Conservation (phyloP, 2,329 filamentous ascomycete genomes). For the Aspergillus ochraceoroseus region DNA sequence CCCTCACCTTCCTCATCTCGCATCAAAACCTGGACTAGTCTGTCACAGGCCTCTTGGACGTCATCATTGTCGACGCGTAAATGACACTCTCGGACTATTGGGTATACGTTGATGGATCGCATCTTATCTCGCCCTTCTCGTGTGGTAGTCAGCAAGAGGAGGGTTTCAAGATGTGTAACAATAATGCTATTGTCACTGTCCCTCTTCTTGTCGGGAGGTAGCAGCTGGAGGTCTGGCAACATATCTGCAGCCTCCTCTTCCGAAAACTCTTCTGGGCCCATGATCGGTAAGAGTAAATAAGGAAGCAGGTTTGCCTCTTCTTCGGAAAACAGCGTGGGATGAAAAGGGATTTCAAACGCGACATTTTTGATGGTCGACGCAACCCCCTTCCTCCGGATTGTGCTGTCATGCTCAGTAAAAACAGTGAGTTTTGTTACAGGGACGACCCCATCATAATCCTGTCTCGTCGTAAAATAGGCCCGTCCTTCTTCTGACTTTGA, state of each 20-base stretch:
- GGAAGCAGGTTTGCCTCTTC: conserved; percentile 75
- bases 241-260: conserved; percentile 82
- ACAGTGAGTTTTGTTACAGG: conserved; percentile 88
- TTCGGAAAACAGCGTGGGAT: conserved; percentile 65
- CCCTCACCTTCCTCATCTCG: conserved; percentile 65
- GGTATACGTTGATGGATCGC: conserved; percentile 76
- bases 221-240: conserved; percentile 82
- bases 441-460: conserved; percentile 75
- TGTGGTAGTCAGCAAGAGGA: conserved; percentile 77
- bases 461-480: conserved; percentile 66
- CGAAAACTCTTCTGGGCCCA: conserved; percentile 79
- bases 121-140: conserved; percentile 68
- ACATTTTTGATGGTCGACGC: conserved; percentile 93
- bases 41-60: conserved; percentile 78
- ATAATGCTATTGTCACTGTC: conserved; percentile 73
- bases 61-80: conserved; percentile 69
- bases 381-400: conserved; percentile 85
- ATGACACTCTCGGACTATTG: conserved; percentile 82
- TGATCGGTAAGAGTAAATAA: conserved; percentile 82
- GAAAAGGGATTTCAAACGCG: conserved; percentile 72
- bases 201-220: conserved; percentile 82
- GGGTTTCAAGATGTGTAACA: conserved; percentile 80
- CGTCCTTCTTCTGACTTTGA: conserved; percentile 73
- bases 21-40: conserved; percentile 84
- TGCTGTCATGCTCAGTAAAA: conserved; percentile 84